A percentile compares a stretch with the other conserved stretches of the same genome.
Evolutionary conservation across 2,329 filamentous ascomycete species (phyloP).

Genomic region (Fusarium chaquense): DNA sequence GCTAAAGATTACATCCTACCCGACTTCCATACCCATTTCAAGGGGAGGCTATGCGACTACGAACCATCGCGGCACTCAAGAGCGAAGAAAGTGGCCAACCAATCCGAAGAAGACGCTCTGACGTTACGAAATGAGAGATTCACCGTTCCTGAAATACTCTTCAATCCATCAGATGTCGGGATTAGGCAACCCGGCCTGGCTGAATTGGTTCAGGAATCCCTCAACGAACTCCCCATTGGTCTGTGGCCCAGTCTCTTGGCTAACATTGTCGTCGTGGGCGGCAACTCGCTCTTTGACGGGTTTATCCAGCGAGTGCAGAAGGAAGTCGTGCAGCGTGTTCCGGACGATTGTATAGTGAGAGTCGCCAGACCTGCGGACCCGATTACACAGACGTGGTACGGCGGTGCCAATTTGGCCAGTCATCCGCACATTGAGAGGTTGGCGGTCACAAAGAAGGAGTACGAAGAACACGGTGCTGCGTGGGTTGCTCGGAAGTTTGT

Average conservation of each 20-base stretch:
- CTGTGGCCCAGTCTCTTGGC: constrained; percentile 86
- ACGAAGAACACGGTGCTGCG: constrained; percentile 83
- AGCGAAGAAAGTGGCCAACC: constrained; percentile 59
- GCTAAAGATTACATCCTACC: constrained; percentile 94
- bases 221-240: constrained; percentile 80
- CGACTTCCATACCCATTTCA: constrained; percentile 72
- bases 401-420: constrained; percentile 81
- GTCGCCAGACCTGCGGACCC: constrained; percentile 79
- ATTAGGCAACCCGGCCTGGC: constrained; percentile 85
- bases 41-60: constrained; percentile 81
- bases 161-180: constrained; percentile 86
- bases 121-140: constrained; percentile 94
- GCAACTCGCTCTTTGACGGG: constrained; percentile 82
- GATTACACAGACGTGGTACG: constrained; percentile 84
- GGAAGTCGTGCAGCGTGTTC: constrained; percentile 78
- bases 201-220: constrained; percentile 83
- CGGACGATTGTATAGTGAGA: constrained; percentile 81
- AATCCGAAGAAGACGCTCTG: constrained; percentile 77
- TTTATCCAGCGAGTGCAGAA: constrained; percentile 83
- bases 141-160: constrained; percentile 87
- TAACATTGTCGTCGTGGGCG: constrained; percentile 90
- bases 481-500: constrained; percentile 82
- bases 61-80: constrained; percentile 73
- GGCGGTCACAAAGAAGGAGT: constrained; percentile 88
- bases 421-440: constrained; percentile 75